phyloP scores from a whole-genome alignment of 768 basidiomycete species.

The Lactarius tabidus region DNA sequence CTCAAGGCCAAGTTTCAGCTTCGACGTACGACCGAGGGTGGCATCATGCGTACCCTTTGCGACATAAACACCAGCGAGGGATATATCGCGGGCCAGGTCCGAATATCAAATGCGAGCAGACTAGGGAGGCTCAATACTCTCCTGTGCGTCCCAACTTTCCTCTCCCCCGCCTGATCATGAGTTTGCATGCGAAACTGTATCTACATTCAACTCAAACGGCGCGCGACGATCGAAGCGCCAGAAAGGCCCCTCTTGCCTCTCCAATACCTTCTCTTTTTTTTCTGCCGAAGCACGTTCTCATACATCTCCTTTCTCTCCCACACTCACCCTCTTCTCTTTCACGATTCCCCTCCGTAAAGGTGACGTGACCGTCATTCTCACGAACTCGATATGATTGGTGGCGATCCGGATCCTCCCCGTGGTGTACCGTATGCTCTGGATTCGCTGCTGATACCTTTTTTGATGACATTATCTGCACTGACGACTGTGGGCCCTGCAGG shows the following conservation, averaged over 20 bases:
- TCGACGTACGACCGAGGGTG: constrained; percentile 60
- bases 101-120: no score
- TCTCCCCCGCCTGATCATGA: not conserved
- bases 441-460: no score
- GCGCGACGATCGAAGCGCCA: no score
- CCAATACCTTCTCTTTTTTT: constrained; percentile 77
- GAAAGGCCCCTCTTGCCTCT: constrained; percentile 72
- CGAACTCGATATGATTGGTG: no score
- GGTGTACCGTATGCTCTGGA: constrained; percentile 70
- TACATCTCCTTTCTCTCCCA: no score
- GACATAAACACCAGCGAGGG: constrained; percentile 75
- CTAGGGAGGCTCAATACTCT: constrained; percentile 39
- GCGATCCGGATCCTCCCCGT: constrained; percentile 95
- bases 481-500: constrained; percentile 36
- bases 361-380: constrained; percentile 88
- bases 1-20: constrained; percentile 89
- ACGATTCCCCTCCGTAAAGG: constrained; percentile 46
- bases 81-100: no score
- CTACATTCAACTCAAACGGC: no score
- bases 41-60: constrained; percentile 69
- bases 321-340: constrained; percentile 6
- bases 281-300: constrained; percentile 95
- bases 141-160: constrained; percentile 60
- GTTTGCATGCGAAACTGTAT: no score
- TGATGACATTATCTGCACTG: not conserved